Base-by-base conservation (phyloP, 2,329 filamentous ascomycete species). In the Aspergillus chevalieri region DNA sequence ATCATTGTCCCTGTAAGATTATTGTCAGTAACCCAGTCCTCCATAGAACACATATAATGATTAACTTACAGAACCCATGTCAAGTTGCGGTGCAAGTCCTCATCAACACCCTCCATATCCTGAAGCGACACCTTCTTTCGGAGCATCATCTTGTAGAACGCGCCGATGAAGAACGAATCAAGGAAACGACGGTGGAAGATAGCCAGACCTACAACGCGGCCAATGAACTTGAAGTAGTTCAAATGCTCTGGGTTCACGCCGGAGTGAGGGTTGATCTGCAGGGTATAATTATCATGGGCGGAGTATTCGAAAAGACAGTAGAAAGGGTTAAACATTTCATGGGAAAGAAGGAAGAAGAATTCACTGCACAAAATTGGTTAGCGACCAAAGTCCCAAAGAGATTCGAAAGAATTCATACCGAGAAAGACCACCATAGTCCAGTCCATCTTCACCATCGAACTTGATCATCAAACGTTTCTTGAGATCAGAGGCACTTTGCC, bases 311-410 rank as follows among this genome's bases (percentile, higher is more conserved):
- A 98, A 47, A 98, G 79, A 70, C 93, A 98, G 77, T 98, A 98
- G 75, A 98, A 98, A 28, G 93, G 93, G 71, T 98, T 98, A 77
- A 98, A 98, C 93, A 98, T 98, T 77, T 98, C 93, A 74, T 98
- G 93, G 14, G 92, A 97, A 48, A 98, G 82, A 38, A 98, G 78
- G 83, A 98, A 98, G 79, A 98, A 98, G 78, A 98, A 98, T 73
- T 98, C 93, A 81, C 91, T 83, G 45, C 28, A 7, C 12, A 44
- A 30, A 30, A 30, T 1, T 12, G 38, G 57, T 72, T 54, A 71
- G 67, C 45, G 54, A 48, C n/a, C 10, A 30, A 12, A 12, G 5
- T 30, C 8, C 26, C 26, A 9, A 30, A 30, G 26, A 24, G 43
- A 22, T 12, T n/a, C 12, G 39, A 21, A 22, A 41, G 33, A 19